Evolutionary conservation across 345 rosid genomes (phyloP).

Genomic region (Salix purpurea): DNA sequence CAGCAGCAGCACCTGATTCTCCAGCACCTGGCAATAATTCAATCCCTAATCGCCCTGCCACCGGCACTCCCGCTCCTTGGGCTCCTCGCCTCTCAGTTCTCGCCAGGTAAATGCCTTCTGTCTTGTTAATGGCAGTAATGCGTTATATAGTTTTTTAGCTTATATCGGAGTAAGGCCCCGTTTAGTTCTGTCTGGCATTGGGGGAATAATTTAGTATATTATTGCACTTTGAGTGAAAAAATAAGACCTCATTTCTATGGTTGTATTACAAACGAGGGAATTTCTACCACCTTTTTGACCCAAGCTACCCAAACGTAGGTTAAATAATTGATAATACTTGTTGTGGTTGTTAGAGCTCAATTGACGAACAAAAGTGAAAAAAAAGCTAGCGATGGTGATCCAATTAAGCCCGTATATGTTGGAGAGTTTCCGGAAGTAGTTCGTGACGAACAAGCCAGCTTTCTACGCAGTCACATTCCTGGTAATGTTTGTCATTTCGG

Average conservation of each 20-base stretch:
- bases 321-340: not conserved
- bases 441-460: constrained; percentile 59
- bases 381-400: constrained; percentile 46
- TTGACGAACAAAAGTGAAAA: constrained; percentile 40
- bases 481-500: constrained; percentile 28
- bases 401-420: constrained; percentile 76
- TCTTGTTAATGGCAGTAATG: no score
- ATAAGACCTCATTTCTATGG: no score
- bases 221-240: no score
- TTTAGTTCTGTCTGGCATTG: no score
- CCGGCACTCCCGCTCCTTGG: constrained; percentile 95
- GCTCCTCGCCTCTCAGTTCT: constrained; percentile 85
- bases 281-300: no score
- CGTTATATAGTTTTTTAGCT: no score
- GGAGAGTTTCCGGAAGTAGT: constrained; percentile 77
- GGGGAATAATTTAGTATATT: no score
- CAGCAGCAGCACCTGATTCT: constrained; percentile 31
- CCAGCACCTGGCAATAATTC: constrained; percentile 38
- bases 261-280: no score
- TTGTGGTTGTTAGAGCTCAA: constrained; percentile 43
- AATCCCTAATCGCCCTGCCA: constrained; percentile 56
- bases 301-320: no score
- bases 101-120: constrained; percentile 50
- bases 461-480: constrained; percentile 42
- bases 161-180: no score